Evolutionary conservation across 1,139 yeast genomes (phyloP).

Genomic region (Arxiozyma telluris): DNA sequence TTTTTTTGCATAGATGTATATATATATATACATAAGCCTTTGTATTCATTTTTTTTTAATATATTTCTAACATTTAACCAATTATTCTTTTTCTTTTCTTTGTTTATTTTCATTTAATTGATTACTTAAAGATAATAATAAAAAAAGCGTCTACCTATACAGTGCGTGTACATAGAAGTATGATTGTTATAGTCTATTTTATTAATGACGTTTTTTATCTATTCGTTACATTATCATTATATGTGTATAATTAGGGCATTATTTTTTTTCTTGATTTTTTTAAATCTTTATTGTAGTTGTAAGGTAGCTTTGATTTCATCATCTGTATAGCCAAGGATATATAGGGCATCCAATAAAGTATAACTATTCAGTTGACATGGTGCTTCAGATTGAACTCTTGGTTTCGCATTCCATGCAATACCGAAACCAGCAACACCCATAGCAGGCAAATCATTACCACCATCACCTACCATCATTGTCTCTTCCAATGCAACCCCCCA

Average conservation of each 20-base stretch:
- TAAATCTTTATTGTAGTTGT: slow-evolving; percentile 4
- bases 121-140: no score
- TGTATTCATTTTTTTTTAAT: no score
- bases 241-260: neutral
- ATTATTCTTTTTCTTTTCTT: no score
- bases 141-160: no score
- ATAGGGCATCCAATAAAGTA: slow-evolving; percentile 62
- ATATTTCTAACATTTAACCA: no score
- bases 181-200: neutral
- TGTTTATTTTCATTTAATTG: no score
- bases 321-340: slow-evolving; percentile 70
- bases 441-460: slow-evolving; percentile 92
- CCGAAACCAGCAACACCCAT: slow-evolving; percentile 92
- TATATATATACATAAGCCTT: neutral
- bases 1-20: neutral
- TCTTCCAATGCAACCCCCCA: slow-evolving; percentile 49
- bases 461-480: slow-evolving; percentile 91
- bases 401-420: slow-evolving; percentile 96
- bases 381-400: slow-evolving; percentile 73
- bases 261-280: neutral
- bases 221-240: neutral
- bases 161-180: neutral
- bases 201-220: neutral
- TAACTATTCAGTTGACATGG: slow-evolving; percentile 72
- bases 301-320: slow-evolving; percentile 34